Evolutionary conservation across 1,284 basidiomycete species (phyloP).

Genomic region (Cronartium quercuum): DNA sequence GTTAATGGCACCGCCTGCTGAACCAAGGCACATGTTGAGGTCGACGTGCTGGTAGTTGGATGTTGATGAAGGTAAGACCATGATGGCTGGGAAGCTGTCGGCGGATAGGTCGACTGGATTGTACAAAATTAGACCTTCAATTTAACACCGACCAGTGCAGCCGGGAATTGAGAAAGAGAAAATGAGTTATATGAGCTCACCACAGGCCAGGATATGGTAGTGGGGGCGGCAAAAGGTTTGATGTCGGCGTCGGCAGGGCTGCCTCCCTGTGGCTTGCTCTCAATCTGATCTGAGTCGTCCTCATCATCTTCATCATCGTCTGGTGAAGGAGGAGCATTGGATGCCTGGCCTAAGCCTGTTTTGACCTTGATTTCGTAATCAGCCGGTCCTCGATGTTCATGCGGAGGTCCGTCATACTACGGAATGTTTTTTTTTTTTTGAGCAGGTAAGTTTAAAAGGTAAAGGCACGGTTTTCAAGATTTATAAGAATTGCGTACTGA

Average conservation of each 20-base stretch:
- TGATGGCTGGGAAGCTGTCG: not conserved
- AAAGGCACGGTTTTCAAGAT: constrained; percentile 54
- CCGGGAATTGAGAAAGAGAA: not conserved
- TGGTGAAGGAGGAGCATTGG: constrained; percentile 53
- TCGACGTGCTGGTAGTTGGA: not conserved
- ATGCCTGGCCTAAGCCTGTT: constrained; percentile 52
- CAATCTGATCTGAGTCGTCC: constrained; percentile 9
- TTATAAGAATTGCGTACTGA: constrained; percentile 54
- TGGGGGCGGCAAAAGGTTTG: not conserved
- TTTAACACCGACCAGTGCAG: not conserved
- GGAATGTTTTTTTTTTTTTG: constrained; percentile 18
- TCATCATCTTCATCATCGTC: constrained; percentile 54
- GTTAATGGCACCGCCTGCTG: not conserved
- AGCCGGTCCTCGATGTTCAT: constrained; percentile 31
- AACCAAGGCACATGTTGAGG: not conserved
- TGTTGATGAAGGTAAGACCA: not conserved
- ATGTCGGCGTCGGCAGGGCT: not conserved
- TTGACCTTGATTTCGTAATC: constrained; percentile 48
- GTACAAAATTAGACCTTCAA: not conserved
- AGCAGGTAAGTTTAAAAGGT: not conserved
- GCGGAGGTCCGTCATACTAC: constrained; percentile 4
- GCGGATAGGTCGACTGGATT: not conserved
- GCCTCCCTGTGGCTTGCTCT: not conserved
- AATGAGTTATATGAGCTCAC: not conserved
- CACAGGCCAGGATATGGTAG: not conserved